phyloP scores from a whole-genome alignment of 2,329 filamentous ascomycete genomes.

The Penicillium polonicum region DNA sequence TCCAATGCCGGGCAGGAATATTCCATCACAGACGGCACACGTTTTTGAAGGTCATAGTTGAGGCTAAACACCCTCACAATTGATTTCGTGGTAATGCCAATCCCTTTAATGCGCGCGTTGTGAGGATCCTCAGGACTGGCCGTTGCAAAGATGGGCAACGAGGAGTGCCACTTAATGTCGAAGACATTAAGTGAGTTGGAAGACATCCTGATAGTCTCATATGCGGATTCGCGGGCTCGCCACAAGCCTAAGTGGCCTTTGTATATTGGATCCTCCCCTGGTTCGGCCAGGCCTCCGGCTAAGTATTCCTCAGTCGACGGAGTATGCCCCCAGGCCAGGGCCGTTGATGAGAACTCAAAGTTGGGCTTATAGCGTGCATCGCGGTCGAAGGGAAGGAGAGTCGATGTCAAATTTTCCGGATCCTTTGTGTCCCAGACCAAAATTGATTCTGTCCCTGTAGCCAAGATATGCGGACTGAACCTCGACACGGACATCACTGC shows the following conservation, averaged over 20 bases:
- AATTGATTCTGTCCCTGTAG: constrained; percentile 49
- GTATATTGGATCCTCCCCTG: constrained; percentile 30
- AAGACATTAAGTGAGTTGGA: constrained; percentile 56
- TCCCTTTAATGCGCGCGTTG: constrained; percentile 30
- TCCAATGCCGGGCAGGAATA: constrained; percentile 59
- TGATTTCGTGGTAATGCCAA: constrained; percentile 44
- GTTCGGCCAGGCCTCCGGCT: constrained; percentile 56
- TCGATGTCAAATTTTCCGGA: constrained; percentile 20
- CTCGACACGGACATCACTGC: constrained; percentile 52
- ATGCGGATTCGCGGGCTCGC: constrained; percentile 46
- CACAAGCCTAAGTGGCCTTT: constrained; percentile 56
- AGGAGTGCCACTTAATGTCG: constrained; percentile 58
- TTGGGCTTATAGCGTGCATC: constrained; percentile 26
- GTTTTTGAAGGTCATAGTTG: constrained; percentile 1
- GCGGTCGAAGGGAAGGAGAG: constrained; percentile 29
- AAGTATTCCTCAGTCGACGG: constrained; percentile 44
- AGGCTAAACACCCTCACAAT: constrained; percentile 55
- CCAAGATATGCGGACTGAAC: constrained; percentile 41
- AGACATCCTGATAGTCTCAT: constrained; percentile 39
- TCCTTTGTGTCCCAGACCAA: constrained; percentile 39
- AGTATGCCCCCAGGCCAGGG: constrained; percentile 50
- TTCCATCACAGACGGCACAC: constrained; percentile 34
- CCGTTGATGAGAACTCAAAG: constrained; percentile 45
- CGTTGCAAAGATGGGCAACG: constrained; percentile 51
- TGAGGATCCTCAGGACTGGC: constrained; percentile 43